Evolutionary conservation across 2,329 filamentous ascomycete genomes (phyloP), one percentile per base, ranked within the genome.

Genomic region (Davidsoniella neocaledoniae): DNA sequence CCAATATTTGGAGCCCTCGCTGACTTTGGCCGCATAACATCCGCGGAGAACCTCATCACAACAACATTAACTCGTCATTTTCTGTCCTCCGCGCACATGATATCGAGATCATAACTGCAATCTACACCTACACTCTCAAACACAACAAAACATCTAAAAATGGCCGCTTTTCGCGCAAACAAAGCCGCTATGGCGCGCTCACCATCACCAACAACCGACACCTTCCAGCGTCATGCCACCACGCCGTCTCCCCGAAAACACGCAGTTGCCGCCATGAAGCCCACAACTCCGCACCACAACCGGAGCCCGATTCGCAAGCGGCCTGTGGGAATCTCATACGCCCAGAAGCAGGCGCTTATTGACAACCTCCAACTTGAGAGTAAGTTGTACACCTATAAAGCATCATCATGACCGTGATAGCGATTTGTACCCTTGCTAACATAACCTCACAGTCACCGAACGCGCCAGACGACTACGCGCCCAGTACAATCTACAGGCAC

Each of bases 361-460:
- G 86, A 94, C 59, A 94, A 95, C 58, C 66, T 94, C 38, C 86
- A 94, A 61, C 72, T 94, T 39, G 87, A 95, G 65, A 77, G 87
- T 94, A 72, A 55, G 79, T 63, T 43, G 36, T 8, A 36, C 19
- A 25, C 17, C 41, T 14, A n/a, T 9, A 9, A 23, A 7, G 10
- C 4, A 8, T 25, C 17, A 7, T 33, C 21, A 23, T 40, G 16
- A 14, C 38, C 16, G 21, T 19, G 23, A 44, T 33, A 19, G 23
- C 40, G 42, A 26, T 39, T 39, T 8, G 14, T 8, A 50, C 42
- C 36, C 37, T 25, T 46, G 48, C 42, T 46, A 46, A 52, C 40
- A 16, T 9, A 5, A 4, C 23, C 16, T 19, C 7, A 38, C 19
- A 94, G 87, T 94, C 56, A 87, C 85, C 16, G 84, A 93, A 66